Evolutionary conservation across 2,329 filamentous ascomycete genomes (phyloP), one percentile per base, ranked within the genome.

Genomic region (Aplosporella prunicola): DNA sequence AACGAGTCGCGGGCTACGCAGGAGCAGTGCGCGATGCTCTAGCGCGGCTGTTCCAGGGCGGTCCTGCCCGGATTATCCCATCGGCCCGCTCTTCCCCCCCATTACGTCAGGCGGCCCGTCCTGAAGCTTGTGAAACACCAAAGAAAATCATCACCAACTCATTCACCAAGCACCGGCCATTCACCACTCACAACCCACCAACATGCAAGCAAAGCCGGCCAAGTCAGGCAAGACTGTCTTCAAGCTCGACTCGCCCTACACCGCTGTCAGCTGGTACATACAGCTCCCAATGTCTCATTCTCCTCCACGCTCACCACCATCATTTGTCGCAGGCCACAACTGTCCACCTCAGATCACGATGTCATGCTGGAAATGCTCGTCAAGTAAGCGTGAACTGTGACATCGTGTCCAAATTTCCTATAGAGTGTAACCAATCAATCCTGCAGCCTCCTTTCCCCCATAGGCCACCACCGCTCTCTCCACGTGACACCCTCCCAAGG

Each of bases 191-290:
- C n/a, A n/a, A n/a, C n/a, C n/a, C n/a, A n/a, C n/a, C n/a, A n/a
- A n/a, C n/a, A n/a, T n/a, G n/a, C n/a, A n/a, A n/a, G n/a, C n/a
- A n/a, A n/a, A n/a, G n/a, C n/a, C n/a, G n/a, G n/a, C n/a, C 43
- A 79, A 71, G 51, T 64, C 74, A 5, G 35, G 28, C 35, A 31
- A 32, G 17, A 18, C 35, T 7, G 62, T 79, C 13, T 76, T 79
- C 51, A 77, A 78, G 47, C 68, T 81, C 16, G 76, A 81, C 32
- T 75, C 74, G 3, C 78, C 79, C 0, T 83, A 74, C 52, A 76
- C 78, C 2, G 57, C 65, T 5, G 63, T 69, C 9, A 56, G 68
- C 54, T 82, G 78, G 80, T 82, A 56, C 27, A 62, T 35, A n/a
- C n/a, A n/a, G n/a, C n/a, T 24, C 22, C 42, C 10, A 27, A 11